Percentiles rank a stretch among this genome's conserved stretches.
phyloP scores from a whole-genome alignment of 148 eudicot genomes.

The Gaultheria prostrata region DNA sequence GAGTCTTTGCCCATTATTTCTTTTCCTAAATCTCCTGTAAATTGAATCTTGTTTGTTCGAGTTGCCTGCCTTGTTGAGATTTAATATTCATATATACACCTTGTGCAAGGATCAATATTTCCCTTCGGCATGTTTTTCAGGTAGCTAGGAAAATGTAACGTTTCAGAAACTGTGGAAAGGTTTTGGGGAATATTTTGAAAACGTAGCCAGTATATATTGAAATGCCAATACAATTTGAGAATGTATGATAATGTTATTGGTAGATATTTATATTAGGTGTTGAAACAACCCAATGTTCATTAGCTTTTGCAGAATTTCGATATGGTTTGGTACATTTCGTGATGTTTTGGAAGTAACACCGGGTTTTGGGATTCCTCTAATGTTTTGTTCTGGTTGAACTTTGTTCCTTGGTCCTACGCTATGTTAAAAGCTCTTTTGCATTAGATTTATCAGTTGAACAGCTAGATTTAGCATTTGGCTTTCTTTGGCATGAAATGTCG shows the following conservation, averaged over 20 bases:
- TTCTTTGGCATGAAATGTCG: background rate
- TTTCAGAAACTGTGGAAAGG: background rate
- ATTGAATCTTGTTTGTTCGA: background rate
- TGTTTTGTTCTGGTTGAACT: background rate
- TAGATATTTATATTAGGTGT: background rate
- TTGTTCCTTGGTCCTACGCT: background rate
- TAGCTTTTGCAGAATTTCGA: background rate
- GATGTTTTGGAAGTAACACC: background rate
- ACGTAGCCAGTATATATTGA: background rate
- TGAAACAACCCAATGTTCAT: background rate
- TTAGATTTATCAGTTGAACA: background rate
- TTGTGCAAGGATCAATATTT: background rate
- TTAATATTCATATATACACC: background rate
- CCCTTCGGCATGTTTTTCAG: background rate
- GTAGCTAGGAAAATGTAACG: background rate
- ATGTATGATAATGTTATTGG: background rate
- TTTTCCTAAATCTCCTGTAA: background rate
- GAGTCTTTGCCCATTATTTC: conserved; percentile 22
- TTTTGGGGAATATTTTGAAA: background rate
- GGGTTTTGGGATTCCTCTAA: background rate
- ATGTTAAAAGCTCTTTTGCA: background rate
- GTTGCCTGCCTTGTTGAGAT: background rate
- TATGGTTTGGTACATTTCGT: background rate
- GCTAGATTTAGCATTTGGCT: background rate
- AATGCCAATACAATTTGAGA: background rate